Evolutionary conservation across 495 filamentous ascomycete genomes (phyloP).

Genomic region (Daldinia caldariorum): DNA sequence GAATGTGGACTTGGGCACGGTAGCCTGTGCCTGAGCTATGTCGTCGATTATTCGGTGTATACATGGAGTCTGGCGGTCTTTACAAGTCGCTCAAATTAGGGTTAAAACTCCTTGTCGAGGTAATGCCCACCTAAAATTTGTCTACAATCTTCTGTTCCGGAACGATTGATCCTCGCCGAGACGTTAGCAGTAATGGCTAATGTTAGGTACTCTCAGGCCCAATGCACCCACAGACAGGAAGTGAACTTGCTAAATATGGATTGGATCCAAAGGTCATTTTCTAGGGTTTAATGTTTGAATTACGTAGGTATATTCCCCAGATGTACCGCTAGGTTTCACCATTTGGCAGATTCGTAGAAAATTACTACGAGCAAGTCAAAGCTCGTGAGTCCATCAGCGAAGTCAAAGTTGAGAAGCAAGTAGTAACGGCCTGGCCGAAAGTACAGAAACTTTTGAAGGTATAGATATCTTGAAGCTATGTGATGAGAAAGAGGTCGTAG

Average conservation of each 20-base stretch:
- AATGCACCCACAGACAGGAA: neutral
- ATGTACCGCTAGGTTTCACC: neutral
- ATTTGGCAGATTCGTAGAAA: neutral
- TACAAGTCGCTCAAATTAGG: constrained; percentile 1
- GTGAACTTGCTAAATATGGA: neutral
- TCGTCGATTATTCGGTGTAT: neutral
- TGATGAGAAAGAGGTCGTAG: neutral
- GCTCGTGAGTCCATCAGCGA: neutral
- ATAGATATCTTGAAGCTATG: constrained; percentile 1
- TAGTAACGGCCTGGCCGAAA: neutral
- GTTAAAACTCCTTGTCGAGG: neutral
- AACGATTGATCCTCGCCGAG: neutral
- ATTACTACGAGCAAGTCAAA: neutral
- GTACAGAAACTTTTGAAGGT: neutral
- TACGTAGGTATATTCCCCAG: neutral
- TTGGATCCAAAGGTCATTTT: neutral
- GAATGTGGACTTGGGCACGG: neutral
- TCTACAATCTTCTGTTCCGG: neutral
- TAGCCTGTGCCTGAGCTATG: neutral
- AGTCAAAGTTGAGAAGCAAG: neutral
- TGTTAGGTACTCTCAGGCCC: neutral
- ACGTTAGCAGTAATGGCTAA: neutral
- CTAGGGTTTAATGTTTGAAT: neutral
- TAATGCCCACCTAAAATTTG: constrained; percentile 1
- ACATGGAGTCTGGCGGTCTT: neutral